Conservation (phyloP, 2,329 filamentous ascomycete species). For the Scedosporium apiospermum region DNA sequence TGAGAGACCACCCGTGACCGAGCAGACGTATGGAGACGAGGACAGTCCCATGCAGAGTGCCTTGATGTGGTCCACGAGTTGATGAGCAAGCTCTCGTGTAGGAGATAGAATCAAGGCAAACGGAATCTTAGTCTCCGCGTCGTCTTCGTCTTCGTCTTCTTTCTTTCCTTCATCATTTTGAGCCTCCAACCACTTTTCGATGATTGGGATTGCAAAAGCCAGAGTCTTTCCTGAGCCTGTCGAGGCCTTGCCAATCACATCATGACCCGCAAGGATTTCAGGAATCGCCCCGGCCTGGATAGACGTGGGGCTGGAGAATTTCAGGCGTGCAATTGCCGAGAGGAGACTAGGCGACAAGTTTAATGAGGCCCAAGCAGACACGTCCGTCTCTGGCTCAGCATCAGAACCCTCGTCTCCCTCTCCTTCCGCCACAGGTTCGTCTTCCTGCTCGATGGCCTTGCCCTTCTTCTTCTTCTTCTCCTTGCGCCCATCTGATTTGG, state of each 20-base stretch:
- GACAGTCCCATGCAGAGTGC: constrained; percentile 57
- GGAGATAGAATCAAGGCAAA: constrained; percentile 79
- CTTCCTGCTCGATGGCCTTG: constrained; percentile 16
- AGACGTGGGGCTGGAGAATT: constrained; percentile 69
- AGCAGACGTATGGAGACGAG: constrained; percentile 64
- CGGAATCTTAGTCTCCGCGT: constrained; percentile 32
- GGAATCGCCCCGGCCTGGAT: constrained; percentile 80
- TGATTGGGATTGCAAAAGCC: constrained; percentile 86
- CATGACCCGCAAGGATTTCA: constrained; percentile 69
- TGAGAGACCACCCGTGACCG: constrained; percentile 84
- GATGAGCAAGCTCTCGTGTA: constrained; percentile 87
- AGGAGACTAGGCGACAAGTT: constrained; percentile 64
- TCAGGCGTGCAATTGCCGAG: constrained; percentile 66
- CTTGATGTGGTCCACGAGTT: constrained; percentile 74
- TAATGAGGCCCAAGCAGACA: constrained; percentile 70
- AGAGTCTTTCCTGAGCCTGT: constrained; percentile 96
- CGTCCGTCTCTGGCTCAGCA: constrained; percentile 51
- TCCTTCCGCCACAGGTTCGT: constrained; percentile 23
- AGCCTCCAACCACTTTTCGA: constrained; percentile 67
- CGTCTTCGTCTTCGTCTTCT: constrained; percentile 11
- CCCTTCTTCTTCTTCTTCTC: constrained; percentile 22
- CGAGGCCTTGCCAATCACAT: constrained; percentile 91
- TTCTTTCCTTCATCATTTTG: constrained; percentile 24
- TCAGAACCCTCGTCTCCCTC: constrained; percentile 25
- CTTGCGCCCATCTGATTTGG: constrained; percentile 18